Conservation (phyloP, 352 stramenopile genomes). For the Phytopythium vexans region DNA sequence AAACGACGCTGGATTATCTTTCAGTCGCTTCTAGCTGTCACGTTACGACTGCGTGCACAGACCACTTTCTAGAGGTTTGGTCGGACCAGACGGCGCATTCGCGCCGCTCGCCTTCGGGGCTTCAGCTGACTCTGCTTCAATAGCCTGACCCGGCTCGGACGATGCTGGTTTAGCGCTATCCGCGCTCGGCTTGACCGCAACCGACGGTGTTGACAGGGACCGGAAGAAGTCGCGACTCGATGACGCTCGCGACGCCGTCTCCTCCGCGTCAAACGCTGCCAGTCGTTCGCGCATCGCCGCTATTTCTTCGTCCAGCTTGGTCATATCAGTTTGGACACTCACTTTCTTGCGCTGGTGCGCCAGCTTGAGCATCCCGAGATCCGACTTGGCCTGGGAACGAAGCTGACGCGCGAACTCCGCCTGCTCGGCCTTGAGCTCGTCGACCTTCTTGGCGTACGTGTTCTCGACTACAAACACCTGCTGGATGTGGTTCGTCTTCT, state of each 20-base stretch:
- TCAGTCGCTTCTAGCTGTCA: too few relatives aligned
- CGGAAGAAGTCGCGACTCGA: conserved; percentile 41
- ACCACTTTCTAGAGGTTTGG: conserved; percentile 24
- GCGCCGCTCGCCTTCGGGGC: conserved; percentile 5
- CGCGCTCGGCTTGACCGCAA: conserved; percentile 17
- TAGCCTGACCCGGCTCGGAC: not conserved
- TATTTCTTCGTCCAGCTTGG: conserved; percentile 29
- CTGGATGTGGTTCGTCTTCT: conserved; percentile 61
- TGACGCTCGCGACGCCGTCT: conserved; percentile 13
- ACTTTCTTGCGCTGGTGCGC: conserved; percentile 53
- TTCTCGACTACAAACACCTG: conserved; percentile 49
- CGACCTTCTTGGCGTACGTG: conserved; percentile 24
- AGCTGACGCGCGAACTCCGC: conserved; percentile 48
- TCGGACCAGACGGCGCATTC: conserved; percentile 14
- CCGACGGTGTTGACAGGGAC: conserved; percentile 28
- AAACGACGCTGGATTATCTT: too few relatives aligned
- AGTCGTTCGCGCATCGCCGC: conserved; percentile 16
- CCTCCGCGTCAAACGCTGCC: conserved; percentile 19
- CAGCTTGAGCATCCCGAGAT: conserved; percentile 36
- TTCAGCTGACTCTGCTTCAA: not conserved
- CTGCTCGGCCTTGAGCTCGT: conserved; percentile 37
- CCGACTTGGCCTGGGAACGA: conserved; percentile 53
- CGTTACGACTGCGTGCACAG: conserved; percentile 31
- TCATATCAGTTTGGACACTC: conserved; percentile 19
- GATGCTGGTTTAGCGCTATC: conserved; percentile 7